Percentiles rank a stretch among this genome's conserved stretches.
These are phyloP conservation scores for Heritiera fomes DNA, from an alignment of 345 rosid species.

Conservation along the genomic window DNA sequence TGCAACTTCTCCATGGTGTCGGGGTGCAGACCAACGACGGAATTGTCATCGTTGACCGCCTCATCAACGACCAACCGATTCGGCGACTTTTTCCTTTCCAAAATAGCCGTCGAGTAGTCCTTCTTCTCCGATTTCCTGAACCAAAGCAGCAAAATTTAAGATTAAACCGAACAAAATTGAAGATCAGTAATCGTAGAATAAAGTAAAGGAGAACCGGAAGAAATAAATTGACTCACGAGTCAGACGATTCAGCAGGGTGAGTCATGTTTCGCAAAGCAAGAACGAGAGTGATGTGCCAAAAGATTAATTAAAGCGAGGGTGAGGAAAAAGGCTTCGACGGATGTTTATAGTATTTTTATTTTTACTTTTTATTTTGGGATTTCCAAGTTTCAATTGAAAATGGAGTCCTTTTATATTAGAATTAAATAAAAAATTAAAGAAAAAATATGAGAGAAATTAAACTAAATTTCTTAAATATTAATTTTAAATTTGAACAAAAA, in stretches of 20 bases:
- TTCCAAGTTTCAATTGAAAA: neutral
- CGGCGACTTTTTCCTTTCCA: conserved; percentile 68
- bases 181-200: neutral
- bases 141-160: neutral
- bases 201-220: neutral
- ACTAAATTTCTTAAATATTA: too few species aligned
- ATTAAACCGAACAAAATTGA: neutral
- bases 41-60: conserved; percentile 71
- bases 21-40: conserved; percentile 63
- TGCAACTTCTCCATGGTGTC: conserved; percentile 79
- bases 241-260: conserved; percentile 49
- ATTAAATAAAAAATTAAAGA: too few species aligned
- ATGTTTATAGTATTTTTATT: neutral
- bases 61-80: conserved; percentile 72
- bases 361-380: neutral
- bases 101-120: conserved; percentile 67
- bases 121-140: conserved; percentile 57
- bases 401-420: neutral
- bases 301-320: neutral
- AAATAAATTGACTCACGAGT: conserved; percentile 45
- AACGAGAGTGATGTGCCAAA: neutral
- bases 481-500: too few species aligned
- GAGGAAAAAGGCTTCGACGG: neutral
- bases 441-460: too few species aligned
- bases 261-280: conserved; percentile 25